Conservation (phyloP, 208 protist species). For the Trichomonas tenax region DNA sequence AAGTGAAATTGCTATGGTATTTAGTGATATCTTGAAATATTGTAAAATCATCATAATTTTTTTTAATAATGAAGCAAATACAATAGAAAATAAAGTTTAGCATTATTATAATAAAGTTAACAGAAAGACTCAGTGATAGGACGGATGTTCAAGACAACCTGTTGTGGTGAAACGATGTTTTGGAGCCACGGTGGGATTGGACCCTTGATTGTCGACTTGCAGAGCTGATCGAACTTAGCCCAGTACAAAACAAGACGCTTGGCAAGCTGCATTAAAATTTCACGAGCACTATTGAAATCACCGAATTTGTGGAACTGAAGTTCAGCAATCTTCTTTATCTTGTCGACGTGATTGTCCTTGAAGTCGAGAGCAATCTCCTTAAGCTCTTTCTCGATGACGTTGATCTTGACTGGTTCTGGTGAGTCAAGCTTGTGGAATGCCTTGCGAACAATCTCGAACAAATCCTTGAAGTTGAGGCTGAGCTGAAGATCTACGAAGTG, state of each 20-base stretch:
- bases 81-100: too few species aligned
- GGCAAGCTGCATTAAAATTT: neutral
- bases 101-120: neutral
- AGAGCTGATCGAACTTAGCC: conserved; percentile 1
- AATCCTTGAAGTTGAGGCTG: neutral
- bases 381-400: neutral
- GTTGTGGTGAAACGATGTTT: neutral
- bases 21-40: too few species aligned
- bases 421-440: neutral
- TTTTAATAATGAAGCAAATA: too few species aligned
- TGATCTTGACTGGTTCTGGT: neutral
- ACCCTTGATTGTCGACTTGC: neutral
- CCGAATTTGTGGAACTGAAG: neutral
- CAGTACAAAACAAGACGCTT: neutral
- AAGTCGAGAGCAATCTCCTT: conserved; percentile 2
- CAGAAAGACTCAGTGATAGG: conserved; percentile 4
- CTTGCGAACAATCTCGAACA: neutral
- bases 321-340: neutral
- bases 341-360: neutral
- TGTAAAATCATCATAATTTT: too few species aligned
- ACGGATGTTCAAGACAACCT: neutral
- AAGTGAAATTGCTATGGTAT: too few species aligned
- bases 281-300: neutral
- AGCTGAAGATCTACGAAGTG: neutral
- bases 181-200: neutral